Conservation (phyloP, 352 stramenopile genomes). For the Phytophthora idaei region DNA sequence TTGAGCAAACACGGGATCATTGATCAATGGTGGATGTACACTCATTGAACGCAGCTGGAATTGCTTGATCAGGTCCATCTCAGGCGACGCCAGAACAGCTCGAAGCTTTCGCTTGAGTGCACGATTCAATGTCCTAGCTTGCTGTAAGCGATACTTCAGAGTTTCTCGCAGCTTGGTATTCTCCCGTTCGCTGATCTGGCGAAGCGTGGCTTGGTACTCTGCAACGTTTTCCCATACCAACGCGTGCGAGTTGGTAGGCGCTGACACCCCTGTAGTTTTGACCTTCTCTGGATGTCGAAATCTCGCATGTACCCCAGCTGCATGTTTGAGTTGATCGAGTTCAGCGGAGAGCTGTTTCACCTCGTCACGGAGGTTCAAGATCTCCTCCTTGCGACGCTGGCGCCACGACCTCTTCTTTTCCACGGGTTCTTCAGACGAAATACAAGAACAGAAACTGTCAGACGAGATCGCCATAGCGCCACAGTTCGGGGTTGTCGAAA, state of each 20-base stretch:
- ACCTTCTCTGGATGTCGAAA: neutral
- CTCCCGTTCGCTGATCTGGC: neutral
- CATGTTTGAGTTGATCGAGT: neutral
- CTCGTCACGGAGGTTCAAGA: neutral
- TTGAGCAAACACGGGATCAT: neutral
- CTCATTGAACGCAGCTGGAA: neutral
- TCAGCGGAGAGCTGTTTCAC: neutral
- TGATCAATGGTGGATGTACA: neutral
- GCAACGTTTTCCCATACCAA: neutral
- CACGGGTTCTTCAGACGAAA: neutral
- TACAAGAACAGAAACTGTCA: neutral
- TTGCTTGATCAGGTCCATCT: neutral
- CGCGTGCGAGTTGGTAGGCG: neutral
- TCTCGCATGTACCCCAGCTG: neutral
- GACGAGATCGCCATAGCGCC: neutral
- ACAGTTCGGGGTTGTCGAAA: neutral
- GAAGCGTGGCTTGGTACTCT: neutral
- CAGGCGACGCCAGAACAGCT: neutral
- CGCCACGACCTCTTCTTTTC: neutral
- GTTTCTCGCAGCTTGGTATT: neutral
- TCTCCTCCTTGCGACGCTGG: neutral
- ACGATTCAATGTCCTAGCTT: neutral
- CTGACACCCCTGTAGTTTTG: neutral
- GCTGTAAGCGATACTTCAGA: neutral
- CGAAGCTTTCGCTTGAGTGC: constrained; percentile 1